Conservation (phyloP, 73 alveolate species). For the Blepharisma stoltei region DNA sequence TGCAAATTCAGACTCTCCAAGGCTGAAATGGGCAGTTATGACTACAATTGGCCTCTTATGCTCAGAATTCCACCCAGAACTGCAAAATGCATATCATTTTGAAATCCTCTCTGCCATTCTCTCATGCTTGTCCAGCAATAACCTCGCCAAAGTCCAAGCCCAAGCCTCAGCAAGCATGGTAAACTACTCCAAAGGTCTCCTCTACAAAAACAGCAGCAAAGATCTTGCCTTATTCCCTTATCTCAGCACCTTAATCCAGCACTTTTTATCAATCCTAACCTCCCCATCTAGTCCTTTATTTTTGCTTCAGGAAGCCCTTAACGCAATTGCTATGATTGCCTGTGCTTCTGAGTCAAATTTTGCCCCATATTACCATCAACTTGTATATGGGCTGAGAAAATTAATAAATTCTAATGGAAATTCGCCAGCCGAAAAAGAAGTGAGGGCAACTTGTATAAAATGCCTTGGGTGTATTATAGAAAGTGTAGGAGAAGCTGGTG, state of each 20-base stretch:
- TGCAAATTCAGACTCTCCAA: background rate
- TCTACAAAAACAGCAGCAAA: background rate
- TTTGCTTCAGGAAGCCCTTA: background rate
- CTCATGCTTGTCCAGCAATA: background rate
- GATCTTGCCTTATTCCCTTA: background rate
- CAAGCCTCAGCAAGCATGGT: background rate
- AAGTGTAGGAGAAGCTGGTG: background rate
- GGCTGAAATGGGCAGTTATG: background rate
- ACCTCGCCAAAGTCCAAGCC: background rate
- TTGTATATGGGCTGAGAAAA: background rate
- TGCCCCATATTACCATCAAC: background rate
- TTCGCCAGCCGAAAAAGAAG: constrained; percentile 17
- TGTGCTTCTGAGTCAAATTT: background rate
- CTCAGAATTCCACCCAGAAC: constrained; percentile 5
- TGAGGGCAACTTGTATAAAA: constrained; percentile 16
- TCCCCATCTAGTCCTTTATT: too few relatives aligned
- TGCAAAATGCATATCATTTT: background rate
- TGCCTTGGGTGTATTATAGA: constrained; percentile 11
- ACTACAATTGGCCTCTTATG: constrained; percentile 5
- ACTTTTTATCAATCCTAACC: too few relatives aligned
- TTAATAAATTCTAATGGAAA: background rate
- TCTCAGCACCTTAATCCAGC: background rate
- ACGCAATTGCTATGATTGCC: background rate
- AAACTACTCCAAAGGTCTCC: background rate
- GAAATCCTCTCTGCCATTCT: background rate